Conservation (phyloP, 2,329 filamentous ascomycete genomes). For the Tolypocladium amazonense region DNA sequence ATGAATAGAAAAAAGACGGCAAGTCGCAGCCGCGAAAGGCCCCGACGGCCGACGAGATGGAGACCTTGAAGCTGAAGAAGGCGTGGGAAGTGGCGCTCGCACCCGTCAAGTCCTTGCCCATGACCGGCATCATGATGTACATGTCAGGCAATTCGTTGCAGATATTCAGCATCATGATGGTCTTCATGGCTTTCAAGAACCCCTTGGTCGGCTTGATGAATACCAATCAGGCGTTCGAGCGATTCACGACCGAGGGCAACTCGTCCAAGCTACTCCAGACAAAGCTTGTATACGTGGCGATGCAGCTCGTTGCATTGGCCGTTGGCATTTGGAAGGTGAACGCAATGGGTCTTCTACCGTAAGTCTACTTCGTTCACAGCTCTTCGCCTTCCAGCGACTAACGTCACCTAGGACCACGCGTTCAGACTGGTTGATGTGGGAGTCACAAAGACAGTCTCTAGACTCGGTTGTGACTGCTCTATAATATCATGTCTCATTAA, state of each 20-base stretch:
- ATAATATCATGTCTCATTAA: not conserved
- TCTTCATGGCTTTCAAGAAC: constrained; percentile 97
- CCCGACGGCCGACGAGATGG: constrained; percentile 75
- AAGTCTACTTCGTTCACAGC: constrained; percentile 27
- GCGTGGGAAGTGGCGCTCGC: constrained; percentile 95
- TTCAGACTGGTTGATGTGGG: constrained; percentile 97
- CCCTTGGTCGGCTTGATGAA: constrained; percentile 74
- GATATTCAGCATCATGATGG: constrained; percentile 99
- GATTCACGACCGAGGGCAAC: constrained; percentile 77
- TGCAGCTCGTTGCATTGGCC: constrained; percentile 74
- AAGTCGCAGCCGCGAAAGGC: constrained; percentile 48
- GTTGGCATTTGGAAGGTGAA: constrained; percentile 96
- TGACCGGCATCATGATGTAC: constrained; percentile 99
- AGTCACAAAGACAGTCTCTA: constrained; percentile 58
- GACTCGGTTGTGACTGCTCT: constrained; percentile 53
- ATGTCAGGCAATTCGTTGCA: constrained; percentile 98
- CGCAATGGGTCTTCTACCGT: constrained; percentile 89
- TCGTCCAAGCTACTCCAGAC: constrained; percentile 64
- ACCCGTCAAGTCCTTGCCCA: constrained; percentile 86
- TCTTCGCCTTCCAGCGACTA: not conserved
- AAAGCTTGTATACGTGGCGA: constrained; percentile 78
- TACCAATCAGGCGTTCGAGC: constrained; percentile 81
- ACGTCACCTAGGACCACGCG: constrained; percentile 61
- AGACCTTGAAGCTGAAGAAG: constrained; percentile 94
- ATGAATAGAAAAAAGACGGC: constrained; percentile 41